Evolutionary conservation across 768 basidiomycete species (phyloP).

Genomic region (Mycena filopes): DNA sequence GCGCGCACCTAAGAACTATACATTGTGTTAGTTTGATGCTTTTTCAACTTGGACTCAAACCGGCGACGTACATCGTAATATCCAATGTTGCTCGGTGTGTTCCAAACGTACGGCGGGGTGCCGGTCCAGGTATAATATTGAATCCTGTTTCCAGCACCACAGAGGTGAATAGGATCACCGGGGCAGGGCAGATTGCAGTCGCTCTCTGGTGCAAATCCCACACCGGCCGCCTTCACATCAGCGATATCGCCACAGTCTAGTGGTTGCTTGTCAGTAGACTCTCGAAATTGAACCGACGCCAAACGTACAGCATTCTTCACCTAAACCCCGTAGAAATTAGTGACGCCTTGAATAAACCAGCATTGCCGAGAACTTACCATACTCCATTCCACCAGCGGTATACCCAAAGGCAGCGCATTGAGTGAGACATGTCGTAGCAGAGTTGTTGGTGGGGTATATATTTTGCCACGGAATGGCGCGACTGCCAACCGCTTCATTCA

Average conservation of each 20-base stretch:
- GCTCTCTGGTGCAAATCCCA: constrained; percentile 51
- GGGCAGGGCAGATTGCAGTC: constrained; percentile 69
- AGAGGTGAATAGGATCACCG: constrained; percentile 77
- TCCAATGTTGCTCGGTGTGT: constrained; percentile 72
- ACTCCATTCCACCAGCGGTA: constrained; percentile 73
- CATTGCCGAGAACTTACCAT: background rate
- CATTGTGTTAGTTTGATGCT: constrained; percentile 3
- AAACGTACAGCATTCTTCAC: constrained; percentile 81
- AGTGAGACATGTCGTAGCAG: constrained; percentile 70
- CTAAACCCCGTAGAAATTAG: constrained; percentile 51
- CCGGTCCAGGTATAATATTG: constrained; percentile 66
- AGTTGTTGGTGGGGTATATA: constrained; percentile 70
- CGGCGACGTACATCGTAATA: constrained; percentile 66
- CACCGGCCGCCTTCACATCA: constrained; percentile 59
- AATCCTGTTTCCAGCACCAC: constrained; percentile 68
- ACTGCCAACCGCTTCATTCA: constrained; percentile 60
- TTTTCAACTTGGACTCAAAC: background rate
- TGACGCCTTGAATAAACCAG: background rate
- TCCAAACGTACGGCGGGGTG: constrained; percentile 64
- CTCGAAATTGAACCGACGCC: background rate
- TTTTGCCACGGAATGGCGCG: constrained; percentile 73
- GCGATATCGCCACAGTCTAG: constrained; percentile 76
- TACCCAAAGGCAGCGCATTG: constrained; percentile 81
- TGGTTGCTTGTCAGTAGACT: background rate
- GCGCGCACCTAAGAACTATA: constrained; percentile 59